Evolutionary conservation across 768 basidiomycete species (phyloP), one percentile per base, ranked within the genome.

Genomic region (Boletus fagicola): DNA sequence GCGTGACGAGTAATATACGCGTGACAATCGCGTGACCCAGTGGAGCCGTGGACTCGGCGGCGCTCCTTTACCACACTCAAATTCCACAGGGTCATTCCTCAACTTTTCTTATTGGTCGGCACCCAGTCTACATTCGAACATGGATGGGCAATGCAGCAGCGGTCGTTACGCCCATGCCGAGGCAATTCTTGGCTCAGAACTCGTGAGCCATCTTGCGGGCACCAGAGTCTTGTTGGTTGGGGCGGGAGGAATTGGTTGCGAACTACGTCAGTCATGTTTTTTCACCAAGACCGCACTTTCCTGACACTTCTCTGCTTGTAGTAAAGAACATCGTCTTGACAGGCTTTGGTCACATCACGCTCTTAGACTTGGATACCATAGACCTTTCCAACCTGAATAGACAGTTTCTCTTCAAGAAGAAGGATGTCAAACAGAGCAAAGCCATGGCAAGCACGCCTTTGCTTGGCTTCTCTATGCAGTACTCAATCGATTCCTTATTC

Each of bases 341-440:
- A 1, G 95, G 95, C 30, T 98, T 98, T 65, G 91, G 91, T 20
- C 80, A 89, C 68, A 96, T 97, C 60, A 94, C 94, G 0, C 82
- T 97, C 49, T 80, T 99, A 57, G 96, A 99, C 75, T 80, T 99
- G 61, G 96, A 99, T 74, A 99, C 96, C 20, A 99, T 99, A 71
- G 96, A 99, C 79, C 80, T 99, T 43, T 96, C 94, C 49, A 99
- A 99, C 71, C 78, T 98, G 51, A 99, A 99, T 68, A 83, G 96
- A 22, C 96, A 98, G 66, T 99, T 98, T 72, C 77, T 99, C 40
- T 99, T 99, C 76, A 83, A 84, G 60, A 98, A 98, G 75, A 96
- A 96, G 68, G 94, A 98, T 66, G 90, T 99, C 54, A 97, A 97
- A 69, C 91, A 97, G 67, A 89, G 94, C 65, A 99, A 99, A 76